Evolutionary conservation across 306 rosid species (phyloP), one percentile per base, ranked within the genome.

Genomic region (Glycine latifolia): DNA sequence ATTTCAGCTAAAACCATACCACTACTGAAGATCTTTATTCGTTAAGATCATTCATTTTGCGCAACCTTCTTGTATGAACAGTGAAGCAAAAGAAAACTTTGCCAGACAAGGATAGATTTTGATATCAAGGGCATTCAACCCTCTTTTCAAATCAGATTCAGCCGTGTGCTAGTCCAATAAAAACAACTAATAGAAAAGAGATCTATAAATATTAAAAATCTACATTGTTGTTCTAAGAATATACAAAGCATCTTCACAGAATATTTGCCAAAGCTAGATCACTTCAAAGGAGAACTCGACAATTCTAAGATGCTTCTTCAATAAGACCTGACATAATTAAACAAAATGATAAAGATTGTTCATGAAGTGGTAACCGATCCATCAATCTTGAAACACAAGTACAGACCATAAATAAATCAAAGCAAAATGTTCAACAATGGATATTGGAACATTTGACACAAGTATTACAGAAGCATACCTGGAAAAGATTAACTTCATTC

Each of bases 211-310:
- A 6, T 26, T 63, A 60, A 73, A 80, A 78, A 77, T 79, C 85
- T 80, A 78, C 68, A 56, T 52, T 3, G 52, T 47, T 79, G 78
- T 48, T 82, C 77, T 81, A 74, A 79, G 77, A 77, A 81, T 90
- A 75, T 89, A 90, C 91, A 89, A 56, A 75, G 88, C 74, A 84
- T 78, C 79, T 75, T 84, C 75, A 83, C 73, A 63, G 65, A 81
- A 74, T 76, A 56, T 55, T 33, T 33, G 67, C 73, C 15, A 20
- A 20, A 44, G 76, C 31, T 17, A 55, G 77, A 73, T 37, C 72
- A 78, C 65, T 61, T 77, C 82, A 16, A 48, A 50, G 31, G 31
- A 1, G 2, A 26, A 26, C 31, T 26, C 31, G 31, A 26, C 31
- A 26, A 26, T 26, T 26, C 31, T 26, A 2, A 26, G 74, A 82